Conservation (phyloP, 768 basidiomycete genomes). For the Cystofilobasidium capitatum region DNA sequence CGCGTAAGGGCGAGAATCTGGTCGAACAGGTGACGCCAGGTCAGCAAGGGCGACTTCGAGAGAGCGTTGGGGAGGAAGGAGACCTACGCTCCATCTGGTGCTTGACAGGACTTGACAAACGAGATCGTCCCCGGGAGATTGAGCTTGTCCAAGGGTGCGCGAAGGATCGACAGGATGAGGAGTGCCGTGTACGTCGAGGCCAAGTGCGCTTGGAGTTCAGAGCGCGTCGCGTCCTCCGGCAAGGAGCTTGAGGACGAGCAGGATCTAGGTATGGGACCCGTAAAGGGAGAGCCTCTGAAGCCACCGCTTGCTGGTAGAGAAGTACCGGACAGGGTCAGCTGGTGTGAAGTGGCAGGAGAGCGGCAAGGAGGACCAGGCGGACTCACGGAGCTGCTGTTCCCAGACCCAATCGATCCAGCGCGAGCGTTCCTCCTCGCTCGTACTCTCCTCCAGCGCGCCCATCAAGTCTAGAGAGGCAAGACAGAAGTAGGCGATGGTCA, state of each 20-base stretch:
- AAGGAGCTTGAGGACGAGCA: neutral
- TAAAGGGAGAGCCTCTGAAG: slow-evolving; percentile 22
- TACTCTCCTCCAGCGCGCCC: slow-evolving; percentile 46
- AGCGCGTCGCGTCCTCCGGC: slow-evolving; percentile 19
- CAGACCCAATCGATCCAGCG: slow-evolving; percentile 79
- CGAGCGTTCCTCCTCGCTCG: slow-evolving; percentile 48
- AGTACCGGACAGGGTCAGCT: slow-evolving; percentile 15
- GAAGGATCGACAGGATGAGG: slow-evolving; percentile 67
- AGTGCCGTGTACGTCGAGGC: slow-evolving; percentile 92
- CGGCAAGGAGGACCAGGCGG: slow-evolving; percentile 4
- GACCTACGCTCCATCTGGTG: slow-evolving; percentile 68
- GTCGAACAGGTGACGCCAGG: neutral
- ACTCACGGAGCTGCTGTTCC: slow-evolving; percentile 64
- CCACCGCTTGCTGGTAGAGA: slow-evolving; percentile 9
- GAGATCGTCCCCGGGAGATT: slow-evolving; percentile 57
- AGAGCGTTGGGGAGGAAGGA: neutral
- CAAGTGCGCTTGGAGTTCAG: slow-evolving; percentile 65
- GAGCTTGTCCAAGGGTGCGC: slow-evolving; percentile 69
- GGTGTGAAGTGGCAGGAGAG: slow-evolving; percentile 15
- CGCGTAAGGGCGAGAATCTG: slow-evolving; percentile 21
- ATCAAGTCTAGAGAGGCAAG: slow-evolving; percentile 74
- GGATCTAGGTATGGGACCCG: slow-evolving; percentile 2
- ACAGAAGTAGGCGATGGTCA: slow-evolving; percentile 82
- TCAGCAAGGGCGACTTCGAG: too few relatives aligned
- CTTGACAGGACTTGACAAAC: slow-evolving; percentile 65